Evolutionary conservation across 257 asterid genomes (phyloP).

Genomic region (Paraleonurus japonicus): DNA sequence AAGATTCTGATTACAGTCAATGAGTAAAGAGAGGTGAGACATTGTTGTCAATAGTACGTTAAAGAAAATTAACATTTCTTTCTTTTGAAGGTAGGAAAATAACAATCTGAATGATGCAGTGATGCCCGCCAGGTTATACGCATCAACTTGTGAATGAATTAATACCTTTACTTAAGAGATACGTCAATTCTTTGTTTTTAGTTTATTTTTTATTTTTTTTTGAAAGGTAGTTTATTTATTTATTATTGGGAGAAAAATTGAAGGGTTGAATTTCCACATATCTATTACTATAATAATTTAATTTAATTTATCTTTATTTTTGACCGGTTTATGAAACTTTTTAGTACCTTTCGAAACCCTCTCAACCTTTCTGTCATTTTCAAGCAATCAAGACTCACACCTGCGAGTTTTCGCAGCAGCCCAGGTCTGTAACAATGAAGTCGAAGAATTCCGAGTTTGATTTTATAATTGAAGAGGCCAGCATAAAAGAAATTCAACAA

Average conservation of each 20-base stretch:
- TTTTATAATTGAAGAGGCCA: constrained; percentile 41
- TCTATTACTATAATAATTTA: too few relatives aligned
- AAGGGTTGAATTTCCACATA: too few relatives aligned
- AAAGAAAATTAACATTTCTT: not conserved
- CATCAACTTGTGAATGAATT: not conserved
- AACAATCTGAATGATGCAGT: not conserved
- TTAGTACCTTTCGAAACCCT: not conserved
- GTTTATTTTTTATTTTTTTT: too few relatives aligned
- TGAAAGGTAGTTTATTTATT: too few relatives aligned
- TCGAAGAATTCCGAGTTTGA: not conserved
- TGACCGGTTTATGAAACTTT: not conserved
- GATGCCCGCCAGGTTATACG: not conserved
- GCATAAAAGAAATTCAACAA: constrained; percentile 31
- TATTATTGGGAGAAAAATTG: not conserved
- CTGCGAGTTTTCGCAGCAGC: constrained; percentile 10
- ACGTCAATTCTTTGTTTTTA: not conserved
- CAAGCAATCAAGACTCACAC: not conserved
- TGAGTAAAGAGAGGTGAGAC: not conserved
- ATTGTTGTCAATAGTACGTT: not conserved
- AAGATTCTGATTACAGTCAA: not conserved
- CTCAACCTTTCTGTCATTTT: constrained; percentile 9
- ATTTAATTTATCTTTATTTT: not conserved
- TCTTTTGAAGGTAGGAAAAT: not conserved
- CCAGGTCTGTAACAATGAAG: not conserved
- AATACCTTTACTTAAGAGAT: not conserved